Evolutionary conservation across 768 basidiomycete genomes (phyloP).

Genomic region (Hericium coralloides): DNA sequence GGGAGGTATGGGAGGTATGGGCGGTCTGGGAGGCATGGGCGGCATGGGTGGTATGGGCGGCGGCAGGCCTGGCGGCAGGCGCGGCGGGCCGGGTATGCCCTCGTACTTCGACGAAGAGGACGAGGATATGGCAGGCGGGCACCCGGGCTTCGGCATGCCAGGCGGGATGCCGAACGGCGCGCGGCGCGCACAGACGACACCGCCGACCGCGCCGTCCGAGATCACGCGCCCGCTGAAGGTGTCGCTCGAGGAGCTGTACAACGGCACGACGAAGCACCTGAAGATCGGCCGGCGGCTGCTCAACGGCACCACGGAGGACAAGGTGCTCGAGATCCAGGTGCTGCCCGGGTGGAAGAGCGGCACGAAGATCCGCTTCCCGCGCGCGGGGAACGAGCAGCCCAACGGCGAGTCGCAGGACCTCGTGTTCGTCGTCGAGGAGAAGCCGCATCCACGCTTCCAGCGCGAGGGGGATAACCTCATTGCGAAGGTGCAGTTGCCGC

Average conservation of each 20-base stretch:
- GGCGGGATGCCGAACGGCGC: slow-evolving; percentile 31
- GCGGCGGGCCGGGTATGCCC: slow-evolving; percentile 6
- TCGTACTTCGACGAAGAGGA: slow-evolving; percentile 21
- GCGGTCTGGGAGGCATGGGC: slow-evolving; percentile 27
- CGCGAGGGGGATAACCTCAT: slow-evolving; percentile 79
- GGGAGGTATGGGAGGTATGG: slow-evolving; percentile 33
- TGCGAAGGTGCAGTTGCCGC: slow-evolving; percentile 50
- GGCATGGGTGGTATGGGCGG: slow-evolving; percentile 17
- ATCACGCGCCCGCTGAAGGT: slow-evolving; percentile 79
- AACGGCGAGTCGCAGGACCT: slow-evolving; percentile 74
- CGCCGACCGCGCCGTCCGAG: slow-evolving; percentile 34
- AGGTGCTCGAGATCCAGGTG: slow-evolving; percentile 72
- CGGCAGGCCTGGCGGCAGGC: no score
- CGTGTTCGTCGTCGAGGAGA: slow-evolving; percentile 97
- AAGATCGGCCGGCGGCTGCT: slow-evolving; percentile 72
- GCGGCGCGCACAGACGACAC: slow-evolving; percentile 21
- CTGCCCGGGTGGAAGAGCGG: slow-evolving; percentile 94
- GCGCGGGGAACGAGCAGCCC: slow-evolving; percentile 72
- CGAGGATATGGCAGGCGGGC: slow-evolving; percentile 38
- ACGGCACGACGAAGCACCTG: slow-evolving; percentile 78
- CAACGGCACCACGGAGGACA: slow-evolving; percentile 75
- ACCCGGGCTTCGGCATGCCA: slow-evolving; percentile 41
- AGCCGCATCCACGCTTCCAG: slow-evolving; percentile 68
- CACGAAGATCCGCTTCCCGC: slow-evolving; percentile 86
- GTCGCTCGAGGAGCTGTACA: slow-evolving; percentile 79